Evolutionary conservation across 2,329 filamentous ascomycete species (phyloP).

Genomic region (Rachicladosporium sp.): DNA sequence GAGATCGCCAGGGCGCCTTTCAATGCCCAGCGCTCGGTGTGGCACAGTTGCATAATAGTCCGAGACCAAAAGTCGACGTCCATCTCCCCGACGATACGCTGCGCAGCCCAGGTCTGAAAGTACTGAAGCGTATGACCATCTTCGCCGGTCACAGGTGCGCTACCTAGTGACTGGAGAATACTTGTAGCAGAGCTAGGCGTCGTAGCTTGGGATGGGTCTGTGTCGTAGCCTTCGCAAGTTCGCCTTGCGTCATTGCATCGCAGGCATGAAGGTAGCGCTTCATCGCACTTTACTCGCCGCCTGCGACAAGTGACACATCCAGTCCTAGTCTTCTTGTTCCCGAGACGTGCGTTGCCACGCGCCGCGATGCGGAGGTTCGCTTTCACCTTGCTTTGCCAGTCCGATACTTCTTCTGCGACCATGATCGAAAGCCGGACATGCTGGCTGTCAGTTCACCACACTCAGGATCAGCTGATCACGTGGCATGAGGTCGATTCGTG

Average conservation of each 20-base stretch:
- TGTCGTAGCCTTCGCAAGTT: slow-evolving; percentile 40
- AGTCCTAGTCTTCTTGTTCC: slow-evolving; percentile 9
- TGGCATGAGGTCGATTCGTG: no score
- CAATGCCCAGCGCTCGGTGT: slow-evolving; percentile 12
- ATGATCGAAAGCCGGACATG: no score
- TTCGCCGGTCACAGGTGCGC: not conserved
- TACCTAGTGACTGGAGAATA: no score
- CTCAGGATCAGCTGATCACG: no score
- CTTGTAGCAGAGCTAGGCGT: no score
- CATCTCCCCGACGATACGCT: slow-evolving; percentile 11
- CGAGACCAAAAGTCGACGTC: slow-evolving; percentile 18
- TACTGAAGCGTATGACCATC: slow-evolving; percentile 12
- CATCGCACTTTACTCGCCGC: slow-evolving; percentile 45
- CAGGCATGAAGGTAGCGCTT: slow-evolving; percentile 38
- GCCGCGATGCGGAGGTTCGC: no score
- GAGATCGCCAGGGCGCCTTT: slow-evolving; percentile 13
- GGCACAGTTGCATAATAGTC: slow-evolving; percentile 14
- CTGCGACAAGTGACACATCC: slow-evolving; percentile 19
- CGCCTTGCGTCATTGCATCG: slow-evolving; percentile 42
- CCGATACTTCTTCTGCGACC: no score
- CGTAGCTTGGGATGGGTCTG: not conserved
- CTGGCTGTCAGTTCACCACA: no score
- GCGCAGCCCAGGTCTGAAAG: slow-evolving; percentile 12
- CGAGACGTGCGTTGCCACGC: slow-evolving; percentile 8
- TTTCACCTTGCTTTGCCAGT: no score